These are phyloP conservation scores for Penicillium malachiteum DNA, from an alignment of 495 filamentous ascomycete species.

Conservation along the genomic window DNA sequence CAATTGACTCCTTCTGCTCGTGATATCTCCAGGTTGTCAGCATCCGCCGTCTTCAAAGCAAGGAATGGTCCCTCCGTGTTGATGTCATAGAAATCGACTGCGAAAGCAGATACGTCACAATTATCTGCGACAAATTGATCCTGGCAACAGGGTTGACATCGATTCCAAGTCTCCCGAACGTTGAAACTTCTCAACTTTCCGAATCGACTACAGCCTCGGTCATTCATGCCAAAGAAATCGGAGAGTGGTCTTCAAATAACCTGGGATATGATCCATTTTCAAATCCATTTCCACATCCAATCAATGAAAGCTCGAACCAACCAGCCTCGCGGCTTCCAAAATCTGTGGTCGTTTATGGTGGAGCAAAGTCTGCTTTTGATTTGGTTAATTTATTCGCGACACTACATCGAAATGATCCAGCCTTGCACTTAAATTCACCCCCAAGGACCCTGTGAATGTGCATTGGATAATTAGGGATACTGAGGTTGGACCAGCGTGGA, in stretches of 20 bases:
- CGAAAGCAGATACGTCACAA: conserved; percentile 1
- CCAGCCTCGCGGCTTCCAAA: not conserved
- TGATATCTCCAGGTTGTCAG: conserved; percentile 19
- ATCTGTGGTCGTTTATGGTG: conserved; percentile 61
- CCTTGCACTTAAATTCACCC: conserved; percentile 9
- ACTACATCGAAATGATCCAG: conserved; percentile 19
- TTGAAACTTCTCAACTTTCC: not conserved
- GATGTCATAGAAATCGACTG: not conserved
- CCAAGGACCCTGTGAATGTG: conserved; percentile 51
- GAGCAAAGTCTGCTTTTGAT: conserved; percentile 70
- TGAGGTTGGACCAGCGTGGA: conserved; percentile 39
- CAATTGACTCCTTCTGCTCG: not conserved
- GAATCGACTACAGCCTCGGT: conserved; percentile 38
- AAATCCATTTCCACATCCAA: not conserved
- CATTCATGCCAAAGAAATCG: conserved; percentile 41
- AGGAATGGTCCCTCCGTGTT: conserved; percentile 28
- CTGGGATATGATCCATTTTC: conserved; percentile 27
- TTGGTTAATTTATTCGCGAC: conserved; percentile 64
- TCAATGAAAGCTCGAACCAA: not conserved
- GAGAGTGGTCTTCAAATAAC: conserved; percentile 30
- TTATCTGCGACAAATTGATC: conserved; percentile 59
- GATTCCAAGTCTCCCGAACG: conserved; percentile 47
- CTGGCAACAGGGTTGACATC: conserved; percentile 66
- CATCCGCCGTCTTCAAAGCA: conserved; percentile 24
- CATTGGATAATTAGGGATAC: conserved; percentile 72